Evolutionary conservation across 768 basidiomycete genomes (phyloP), one percentile per base, ranked within the genome.

Genomic region (Pleurotus tuoliensis): DNA sequence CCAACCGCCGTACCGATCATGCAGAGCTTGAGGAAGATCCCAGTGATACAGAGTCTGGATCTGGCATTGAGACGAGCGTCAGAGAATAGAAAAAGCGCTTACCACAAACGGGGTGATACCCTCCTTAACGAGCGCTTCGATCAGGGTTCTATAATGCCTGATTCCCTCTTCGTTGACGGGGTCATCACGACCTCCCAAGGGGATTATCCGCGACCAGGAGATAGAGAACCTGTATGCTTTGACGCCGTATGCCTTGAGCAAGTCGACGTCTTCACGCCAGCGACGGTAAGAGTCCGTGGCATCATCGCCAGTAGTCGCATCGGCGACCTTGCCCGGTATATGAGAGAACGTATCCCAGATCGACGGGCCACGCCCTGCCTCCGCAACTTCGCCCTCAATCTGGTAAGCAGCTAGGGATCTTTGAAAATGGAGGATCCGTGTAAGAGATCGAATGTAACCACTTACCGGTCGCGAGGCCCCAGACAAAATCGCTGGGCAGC

Each of bases 1-100:
- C 88, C 87, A 91, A 2, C 88, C 88, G 3, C 82, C 83, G 65
- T 91, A 91, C 49, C 84, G 77, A 54, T 90, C 84, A 38, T 88
- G 80, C 44, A 93, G 74, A 1, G 71, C 82, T 66, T 88, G 84
- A 4, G 90, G 90, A 5, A 90, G 74, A 61, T 92, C 89, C 89
- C 88, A 90, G 64, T 86, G 87, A 66, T 87, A 87, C 47, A 89
- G 68, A 0, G 85, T 88, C 84, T 88, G 60, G 13, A 53, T 25
- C 16, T 16, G 16, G 16, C 11, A 16, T 34, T 34, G 30, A 9
- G 30, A 9, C 11, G 9, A 11, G 30, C 8, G 30, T 34, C 30
- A 34, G 30, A 34, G 30, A 11, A 9, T 34, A 34, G 25, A 16
- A 6, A 22, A n/a, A 16, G 51, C 25, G 56, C 77, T 41, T 62